Percentiles rank a stretch among this genome's conserved stretches.
phyloP scores from a whole-genome alignment of 257 asterid genomes.

The Fraxinus pennsylvanica region DNA sequence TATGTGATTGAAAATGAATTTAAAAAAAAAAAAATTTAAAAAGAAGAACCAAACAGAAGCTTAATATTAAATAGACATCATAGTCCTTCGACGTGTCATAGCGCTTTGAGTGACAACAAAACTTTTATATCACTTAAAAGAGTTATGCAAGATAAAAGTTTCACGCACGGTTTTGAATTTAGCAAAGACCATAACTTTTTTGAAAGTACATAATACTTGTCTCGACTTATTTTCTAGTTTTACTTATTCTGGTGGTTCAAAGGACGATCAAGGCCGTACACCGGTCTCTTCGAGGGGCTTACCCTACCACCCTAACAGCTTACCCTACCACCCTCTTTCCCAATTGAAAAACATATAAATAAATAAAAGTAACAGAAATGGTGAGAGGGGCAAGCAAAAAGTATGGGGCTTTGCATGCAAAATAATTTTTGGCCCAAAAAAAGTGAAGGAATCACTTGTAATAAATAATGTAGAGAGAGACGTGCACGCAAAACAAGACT shows the following conservation, averaged over 20 bases:
- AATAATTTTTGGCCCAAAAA: constrained; percentile 2
- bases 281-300: too few relatives aligned
- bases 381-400: not conserved
- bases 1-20: too few relatives aligned
- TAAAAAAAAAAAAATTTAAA: too few relatives aligned
- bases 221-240: too few relatives aligned
- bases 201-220: too few relatives aligned
- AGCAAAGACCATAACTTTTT: too few relatives aligned
- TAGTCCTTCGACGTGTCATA: too few relatives aligned
- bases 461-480: constrained; percentile 19
- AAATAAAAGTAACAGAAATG: constrained; percentile 10
- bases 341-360: constrained; percentile 6
- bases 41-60: too few relatives aligned
- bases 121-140: too few relatives aligned
- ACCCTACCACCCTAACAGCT: too few relatives aligned
- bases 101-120: too few relatives aligned
- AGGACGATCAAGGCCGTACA: not conserved
- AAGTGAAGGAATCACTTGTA: not conserved
- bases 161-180: not conserved
- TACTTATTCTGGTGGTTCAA: not conserved
- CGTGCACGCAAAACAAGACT: constrained; percentile 51
- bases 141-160: not conserved
- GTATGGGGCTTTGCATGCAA: not conserved
- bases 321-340: not conserved
- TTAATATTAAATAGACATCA: too few relatives aligned